Evolutionary conservation across 1,284 basidiomycete species (phyloP).

Genomic region (Trametes polyzona): DNA sequence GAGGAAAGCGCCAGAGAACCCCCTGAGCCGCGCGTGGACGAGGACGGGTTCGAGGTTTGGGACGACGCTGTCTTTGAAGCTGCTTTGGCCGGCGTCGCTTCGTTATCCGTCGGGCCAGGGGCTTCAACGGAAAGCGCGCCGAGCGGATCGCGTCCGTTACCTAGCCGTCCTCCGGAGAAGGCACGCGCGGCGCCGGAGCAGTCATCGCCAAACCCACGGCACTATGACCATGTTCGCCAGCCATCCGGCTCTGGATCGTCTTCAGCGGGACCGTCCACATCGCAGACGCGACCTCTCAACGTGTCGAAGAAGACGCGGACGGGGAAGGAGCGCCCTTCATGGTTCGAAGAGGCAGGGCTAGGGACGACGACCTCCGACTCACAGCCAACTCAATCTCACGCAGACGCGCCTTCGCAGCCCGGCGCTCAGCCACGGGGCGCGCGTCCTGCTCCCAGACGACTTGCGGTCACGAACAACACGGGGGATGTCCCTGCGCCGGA

Average conservation of each 20-base stretch:
- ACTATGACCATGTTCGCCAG: too few relatives aligned
- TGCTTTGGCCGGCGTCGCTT: conserved; percentile 27
- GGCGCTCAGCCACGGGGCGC: neutral
- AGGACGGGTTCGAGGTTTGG: conserved; percentile 56
- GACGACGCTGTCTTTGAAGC: conserved; percentile 49
- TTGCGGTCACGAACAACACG: conserved; percentile 15
- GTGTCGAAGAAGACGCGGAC: conserved; percentile 34
- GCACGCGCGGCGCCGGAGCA: neutral
- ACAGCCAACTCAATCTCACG: neutral
- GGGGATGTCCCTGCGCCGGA: conserved; percentile 1
- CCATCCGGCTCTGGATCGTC: neutral
- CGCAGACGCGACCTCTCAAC: conserved; percentile 28
- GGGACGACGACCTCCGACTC: conserved; percentile 1
- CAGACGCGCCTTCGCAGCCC: neutral
- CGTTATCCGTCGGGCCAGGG: conserved; percentile 6
- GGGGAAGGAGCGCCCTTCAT: conserved; percentile 37
- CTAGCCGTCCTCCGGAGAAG: neutral
- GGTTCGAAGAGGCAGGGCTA: conserved; percentile 35
- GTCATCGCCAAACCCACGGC: neutral
- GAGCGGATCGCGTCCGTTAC: neutral
- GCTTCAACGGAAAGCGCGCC: neutral
- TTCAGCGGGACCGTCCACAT: conserved; percentile 1
- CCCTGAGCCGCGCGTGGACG: conserved; percentile 31
- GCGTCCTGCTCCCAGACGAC: conserved; percentile 8
- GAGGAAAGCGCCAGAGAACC: conserved; percentile 39